These are phyloP conservation scores for Psidium friedrichsthalianum DNA, from an alignment of 345 rosid species.

Conservation along the genomic window DNA sequence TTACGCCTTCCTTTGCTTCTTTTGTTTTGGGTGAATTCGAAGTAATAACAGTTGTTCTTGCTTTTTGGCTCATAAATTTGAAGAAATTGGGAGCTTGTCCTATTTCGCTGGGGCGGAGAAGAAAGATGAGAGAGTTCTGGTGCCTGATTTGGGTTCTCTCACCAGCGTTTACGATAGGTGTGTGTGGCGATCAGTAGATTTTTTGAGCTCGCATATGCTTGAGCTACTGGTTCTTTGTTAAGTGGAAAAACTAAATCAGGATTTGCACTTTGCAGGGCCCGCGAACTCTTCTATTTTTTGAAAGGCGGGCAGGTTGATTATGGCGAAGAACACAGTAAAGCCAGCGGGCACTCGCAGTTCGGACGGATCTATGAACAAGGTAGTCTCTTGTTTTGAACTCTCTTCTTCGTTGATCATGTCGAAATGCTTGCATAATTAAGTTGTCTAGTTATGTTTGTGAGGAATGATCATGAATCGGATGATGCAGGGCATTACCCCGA, in stretches of 20 bases:
- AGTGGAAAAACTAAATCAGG: not conserved
- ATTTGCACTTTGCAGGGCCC: constrained; percentile 38
- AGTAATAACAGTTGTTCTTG: not conserved
- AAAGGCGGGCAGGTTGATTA: constrained; percentile 94
- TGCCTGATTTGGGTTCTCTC: constrained; percentile 94
- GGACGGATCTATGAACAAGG: constrained; percentile 81
- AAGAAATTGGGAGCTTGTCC: constrained; percentile 79
- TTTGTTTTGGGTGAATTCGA: not conserved
- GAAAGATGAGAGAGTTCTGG: constrained; percentile 88
- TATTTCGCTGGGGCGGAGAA: constrained; percentile 98
- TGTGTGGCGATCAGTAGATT: not conserved
- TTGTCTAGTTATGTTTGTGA: not conserved
- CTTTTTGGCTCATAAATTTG: not conserved
- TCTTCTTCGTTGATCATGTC: not conserved
- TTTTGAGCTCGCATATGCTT: not conserved
- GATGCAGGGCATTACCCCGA: constrained; percentile 72
- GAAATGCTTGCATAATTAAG: not conserved
- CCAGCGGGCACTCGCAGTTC: constrained; percentile 76
- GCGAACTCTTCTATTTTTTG: constrained; percentile 85
- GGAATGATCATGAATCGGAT: not conserved
- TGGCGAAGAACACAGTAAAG: constrained; percentile 87
- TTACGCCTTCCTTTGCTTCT: not conserved
- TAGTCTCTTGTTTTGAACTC: not conserved
- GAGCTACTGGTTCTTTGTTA: not conserved
- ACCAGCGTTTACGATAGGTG: constrained; percentile 91